Conservation (phyloP, 495 filamentous ascomycete genomes). For the Penicillium turbatum region DNA sequence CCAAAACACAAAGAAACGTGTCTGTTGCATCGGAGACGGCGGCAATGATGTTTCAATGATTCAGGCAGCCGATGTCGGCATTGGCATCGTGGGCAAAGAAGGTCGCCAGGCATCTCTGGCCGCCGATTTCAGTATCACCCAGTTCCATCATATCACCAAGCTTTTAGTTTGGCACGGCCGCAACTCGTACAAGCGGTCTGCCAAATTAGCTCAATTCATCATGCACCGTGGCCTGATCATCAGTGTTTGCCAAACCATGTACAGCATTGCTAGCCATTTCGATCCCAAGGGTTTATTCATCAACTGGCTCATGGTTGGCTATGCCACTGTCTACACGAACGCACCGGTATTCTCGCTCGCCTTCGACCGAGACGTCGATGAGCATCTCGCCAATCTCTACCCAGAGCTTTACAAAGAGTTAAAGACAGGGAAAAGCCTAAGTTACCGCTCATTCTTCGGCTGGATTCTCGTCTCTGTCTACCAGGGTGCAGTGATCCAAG, state of each 20-base stretch:
- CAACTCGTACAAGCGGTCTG: conserved; percentile 92
- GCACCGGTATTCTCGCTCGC: conserved; percentile 93
- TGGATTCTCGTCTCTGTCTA: conserved; percentile 97
- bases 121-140: conserved; percentile 91
- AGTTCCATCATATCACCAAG: conserved; percentile 95
- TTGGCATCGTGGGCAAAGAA: conserved; percentile 98
- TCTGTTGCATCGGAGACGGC: conserved; percentile 95
- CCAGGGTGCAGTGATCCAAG: conserved; percentile 92
- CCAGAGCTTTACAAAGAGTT: conserved; percentile 97
- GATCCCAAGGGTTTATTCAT: conserved; percentile 93
- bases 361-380: conserved; percentile 91
- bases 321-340: conserved; percentile 95
- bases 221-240: conserved; percentile 97
- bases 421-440: conserved; percentile 75
- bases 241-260: conserved; percentile 93
- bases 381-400: conserved; percentile 87
- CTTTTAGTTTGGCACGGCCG: conserved; percentile 96
- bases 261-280: conserved; percentile 84
- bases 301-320: conserved; percentile 96
- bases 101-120: conserved; percentile 91
- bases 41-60: conserved; percentile 99
- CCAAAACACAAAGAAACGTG: conserved; percentile 83
- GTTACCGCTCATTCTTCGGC: conserved; percentile 90
- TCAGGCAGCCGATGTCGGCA: conserved; percentile 93
- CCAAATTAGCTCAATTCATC: conserved; percentile 96